Base-by-base conservation (phyloP, 352 stramenopile species). In the Phytophthora multivora region DNA sequence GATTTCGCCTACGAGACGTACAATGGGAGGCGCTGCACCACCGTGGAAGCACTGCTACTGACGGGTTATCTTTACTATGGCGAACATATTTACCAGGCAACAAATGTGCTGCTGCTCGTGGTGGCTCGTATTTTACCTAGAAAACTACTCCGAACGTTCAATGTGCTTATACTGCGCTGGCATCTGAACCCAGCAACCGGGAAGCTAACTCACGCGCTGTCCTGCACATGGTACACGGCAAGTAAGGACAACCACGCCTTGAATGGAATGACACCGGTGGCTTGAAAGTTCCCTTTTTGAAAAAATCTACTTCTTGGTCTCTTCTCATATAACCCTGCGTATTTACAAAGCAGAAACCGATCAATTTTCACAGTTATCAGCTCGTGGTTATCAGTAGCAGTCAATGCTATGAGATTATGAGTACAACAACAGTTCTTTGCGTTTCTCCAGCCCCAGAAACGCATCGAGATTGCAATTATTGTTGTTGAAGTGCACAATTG, bases 141-240 rank as follows among this genome's bases (percentile, higher is more conserved):
- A 19, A 62, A 53, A 35, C 19, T 71, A 2, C 46, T 71, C 19
- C 58, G 67, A 25, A 69, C 62, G 33, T 75, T 75, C 25, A 71
- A 75, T 28, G 53, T 72, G n/a, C 30, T 72, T n/a, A 15, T 58
- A 26, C 28, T 58, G 5, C 36, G 51, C 25, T 48, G 51, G 51
- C 39, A 58, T 23, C 41, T 73, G 36, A 54, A 69, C 47, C 31
- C 54, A 23, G 30, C 19, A 43, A 59, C 47, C 41, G 52, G 59
- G 4, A 51, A 19, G 4, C 13, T 69, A 38, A 63, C 40, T 4
- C 54, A 69, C 26, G 55, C 49, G 0, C 23, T 59, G 9, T 57
- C 51, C 3, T 69, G 59, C 25, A 68, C 51, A 15, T 63, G 60
- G 60, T 63, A 55, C 48, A 51, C 42, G 18, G 35, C 33, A n/a